Evolutionary conservation across 768 basidiomycete species (phyloP).

Genomic region (Russula ochroleuca): DNA sequence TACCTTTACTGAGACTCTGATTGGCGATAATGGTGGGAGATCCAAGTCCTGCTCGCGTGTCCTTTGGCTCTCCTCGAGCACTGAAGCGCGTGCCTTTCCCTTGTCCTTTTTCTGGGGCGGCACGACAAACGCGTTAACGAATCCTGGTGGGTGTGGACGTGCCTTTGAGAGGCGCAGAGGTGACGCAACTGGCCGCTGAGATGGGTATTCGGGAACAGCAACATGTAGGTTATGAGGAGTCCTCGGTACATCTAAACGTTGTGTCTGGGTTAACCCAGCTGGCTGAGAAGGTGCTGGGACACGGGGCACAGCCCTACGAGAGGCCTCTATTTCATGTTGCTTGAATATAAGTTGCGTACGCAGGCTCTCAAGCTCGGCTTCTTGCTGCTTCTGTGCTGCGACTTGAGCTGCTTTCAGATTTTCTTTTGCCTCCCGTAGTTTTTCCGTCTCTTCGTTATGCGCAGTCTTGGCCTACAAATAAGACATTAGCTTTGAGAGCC

Average conservation of each 20-base stretch:
- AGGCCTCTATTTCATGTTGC: constrained; percentile 24
- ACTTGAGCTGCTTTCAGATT: constrained; percentile 21
- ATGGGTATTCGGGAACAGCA: background rate
- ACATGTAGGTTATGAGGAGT: constrained; percentile 6
- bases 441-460: constrained; percentile 21
- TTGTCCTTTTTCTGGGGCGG: constrained; percentile 8
- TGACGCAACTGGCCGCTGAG: background rate
- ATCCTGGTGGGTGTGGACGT: constrained; percentile 16
- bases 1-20: constrained; percentile 3
- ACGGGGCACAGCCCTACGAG: constrained; percentile 7
- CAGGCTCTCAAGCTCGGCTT: constrained; percentile 25
- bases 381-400: constrained; percentile 13
- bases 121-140: constrained; percentile 22
- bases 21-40: background rate
- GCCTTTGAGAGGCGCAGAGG: constrained; percentile 4
- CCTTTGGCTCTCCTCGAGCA: constrained; percentile 16
- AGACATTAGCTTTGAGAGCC: background rate
- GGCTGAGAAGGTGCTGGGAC: constrained; percentile 9
- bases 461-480: constrained; percentile 1
- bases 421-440: constrained; percentile 23
- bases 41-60: constrained; percentile 3
- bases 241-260: constrained; percentile 1
- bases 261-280: constrained; percentile 2
- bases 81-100: constrained; percentile 7
- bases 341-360: constrained; percentile 27